phyloP scores from a whole-genome alignment of 129 eudicot species.

The Escallonia herrerae region DNA sequence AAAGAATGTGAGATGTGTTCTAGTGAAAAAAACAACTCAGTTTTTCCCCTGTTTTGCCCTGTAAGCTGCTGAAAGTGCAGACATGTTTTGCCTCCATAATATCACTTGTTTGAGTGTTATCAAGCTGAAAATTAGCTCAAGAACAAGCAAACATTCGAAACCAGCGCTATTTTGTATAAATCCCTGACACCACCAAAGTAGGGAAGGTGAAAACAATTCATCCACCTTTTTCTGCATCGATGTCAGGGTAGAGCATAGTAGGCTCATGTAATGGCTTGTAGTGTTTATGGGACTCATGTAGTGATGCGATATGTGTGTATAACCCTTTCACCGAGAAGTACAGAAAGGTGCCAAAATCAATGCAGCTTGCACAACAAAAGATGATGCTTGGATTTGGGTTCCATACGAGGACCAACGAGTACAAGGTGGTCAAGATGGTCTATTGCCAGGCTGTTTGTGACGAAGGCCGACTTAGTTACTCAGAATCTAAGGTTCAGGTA shows the following conservation, averaged over 20 bases:
- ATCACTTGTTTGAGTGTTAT: too few relatives aligned
- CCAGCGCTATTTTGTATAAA: constrained; percentile 12
- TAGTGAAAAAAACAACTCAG: too few relatives aligned
- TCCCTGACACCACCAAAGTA: constrained; percentile 1
- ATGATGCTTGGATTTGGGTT: constrained; percentile 27
- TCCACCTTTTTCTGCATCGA: constrained; percentile 35
- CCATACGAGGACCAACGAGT: constrained; percentile 12
- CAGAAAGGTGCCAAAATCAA: constrained; percentile 18
- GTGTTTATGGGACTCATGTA: constrained; percentile 39
- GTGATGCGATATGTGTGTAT: constrained; percentile 40
- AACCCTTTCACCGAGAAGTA: constrained; percentile 54
- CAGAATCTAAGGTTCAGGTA: not conserved
- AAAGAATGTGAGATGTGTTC: too few relatives aligned
- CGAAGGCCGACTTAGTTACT: not conserved
- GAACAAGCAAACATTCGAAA: too few relatives aligned
- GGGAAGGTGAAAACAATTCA: constrained; percentile 16
- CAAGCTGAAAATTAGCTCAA: too few relatives aligned
- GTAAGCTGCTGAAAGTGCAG: too few relatives aligned
- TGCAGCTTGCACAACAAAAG: not conserved
- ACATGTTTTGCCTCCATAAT: too few relatives aligned
- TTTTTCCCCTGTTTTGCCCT: too few relatives aligned
- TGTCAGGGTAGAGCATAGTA: constrained; percentile 46
- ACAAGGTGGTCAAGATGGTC: constrained; percentile 24
- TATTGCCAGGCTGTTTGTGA: not conserved
- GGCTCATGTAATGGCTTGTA: constrained; percentile 60